phyloP scores from a whole-genome alignment of 768 basidiomycete species.

The Dentipellis sp. region DNA sequence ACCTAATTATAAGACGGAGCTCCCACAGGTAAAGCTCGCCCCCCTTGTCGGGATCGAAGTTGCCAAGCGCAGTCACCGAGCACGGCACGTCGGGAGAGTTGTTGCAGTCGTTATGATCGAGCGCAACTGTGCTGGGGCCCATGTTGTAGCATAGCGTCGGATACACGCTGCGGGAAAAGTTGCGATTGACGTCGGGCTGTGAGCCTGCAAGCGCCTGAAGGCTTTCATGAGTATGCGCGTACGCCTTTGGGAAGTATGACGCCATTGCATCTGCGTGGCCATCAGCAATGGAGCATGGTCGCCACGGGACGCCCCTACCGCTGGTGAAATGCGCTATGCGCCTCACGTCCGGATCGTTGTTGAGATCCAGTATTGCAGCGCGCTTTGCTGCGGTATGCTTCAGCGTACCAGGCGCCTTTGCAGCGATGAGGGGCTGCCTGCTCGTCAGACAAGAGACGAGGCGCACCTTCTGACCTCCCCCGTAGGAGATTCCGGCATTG shows the following conservation, averaged over 20 bases:
- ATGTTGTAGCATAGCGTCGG: slow-evolving; percentile 13
- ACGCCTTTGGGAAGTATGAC: slow-evolving; percentile 1
- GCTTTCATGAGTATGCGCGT: neutral
- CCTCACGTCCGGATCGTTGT: neutral
- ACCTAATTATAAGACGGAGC: slow-evolving; percentile 12
- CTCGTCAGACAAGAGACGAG: neutral
- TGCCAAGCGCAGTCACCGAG: slow-evolving; percentile 10
- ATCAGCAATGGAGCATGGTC: neutral
- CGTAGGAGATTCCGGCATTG: neutral
- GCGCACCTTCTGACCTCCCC: slow-evolving; percentile 2
- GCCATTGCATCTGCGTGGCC: neutral
- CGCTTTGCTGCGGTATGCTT: neutral
- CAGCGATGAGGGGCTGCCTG: neutral
- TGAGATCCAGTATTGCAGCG: neutral
- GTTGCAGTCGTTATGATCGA: slow-evolving; percentile 8
- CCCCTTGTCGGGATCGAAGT: slow-evolving; percentile 10
- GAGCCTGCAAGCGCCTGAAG: neutral
- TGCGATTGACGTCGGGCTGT: neutral
- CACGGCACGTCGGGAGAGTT: slow-evolving; percentile 9
- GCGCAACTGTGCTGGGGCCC: slow-evolving; percentile 3
- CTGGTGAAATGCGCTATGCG: neutral
- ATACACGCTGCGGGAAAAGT: slow-evolving; percentile 12
- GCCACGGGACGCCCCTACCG: neutral
- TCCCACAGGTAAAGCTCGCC: slow-evolving; percentile 14
- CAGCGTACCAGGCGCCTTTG: neutral